Conservation (phyloP, 176 grass and related monocot genomes). For the Zoysia pacifica region DNA sequence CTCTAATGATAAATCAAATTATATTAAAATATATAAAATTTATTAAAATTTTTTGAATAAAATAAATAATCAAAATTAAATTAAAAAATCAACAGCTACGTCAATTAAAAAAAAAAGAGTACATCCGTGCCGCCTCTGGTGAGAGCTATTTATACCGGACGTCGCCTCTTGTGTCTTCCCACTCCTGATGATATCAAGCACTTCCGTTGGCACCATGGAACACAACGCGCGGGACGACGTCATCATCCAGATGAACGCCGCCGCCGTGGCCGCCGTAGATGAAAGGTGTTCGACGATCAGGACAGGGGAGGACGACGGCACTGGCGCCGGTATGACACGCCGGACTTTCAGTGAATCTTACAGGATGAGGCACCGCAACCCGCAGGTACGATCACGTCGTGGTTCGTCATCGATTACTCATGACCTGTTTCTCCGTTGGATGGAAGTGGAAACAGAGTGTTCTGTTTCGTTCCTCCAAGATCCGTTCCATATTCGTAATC, state of each 20-base stretch:
- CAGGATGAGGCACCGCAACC: constrained; percentile 49
- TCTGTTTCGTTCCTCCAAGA: not conserved
- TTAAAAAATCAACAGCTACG: too few species aligned
- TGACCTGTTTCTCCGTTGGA: not conserved
- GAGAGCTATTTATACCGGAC: too few species aligned
- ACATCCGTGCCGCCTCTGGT: too few species aligned
- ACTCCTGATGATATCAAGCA: too few species aligned
- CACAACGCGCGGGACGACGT: constrained; percentile 22
- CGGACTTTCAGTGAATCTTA: constrained; percentile 52
- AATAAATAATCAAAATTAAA: too few species aligned
- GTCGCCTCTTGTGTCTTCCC: too few species aligned
- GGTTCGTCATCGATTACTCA: too few species aligned
- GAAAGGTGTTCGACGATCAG: constrained; percentile 25
- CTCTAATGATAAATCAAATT: too few species aligned
- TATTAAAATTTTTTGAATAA: too few species aligned
- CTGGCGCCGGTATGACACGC: not conserved
- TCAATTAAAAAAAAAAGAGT: too few species aligned
- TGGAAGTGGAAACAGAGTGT: not conserved
- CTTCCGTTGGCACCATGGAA: constrained; percentile 31
- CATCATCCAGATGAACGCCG: constrained; percentile 47
- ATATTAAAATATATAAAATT: too few species aligned
- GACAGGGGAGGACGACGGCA: not conserved
- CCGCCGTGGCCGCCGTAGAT: constrained; percentile 42
- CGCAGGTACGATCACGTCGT: constrained; percentile 25
- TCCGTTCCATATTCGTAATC: not conserved